These are phyloP conservation scores for Plasmodium cynomolgi DNA, from an alignment of 169 alveolate genomes.

Conservation along the genomic window DNA sequence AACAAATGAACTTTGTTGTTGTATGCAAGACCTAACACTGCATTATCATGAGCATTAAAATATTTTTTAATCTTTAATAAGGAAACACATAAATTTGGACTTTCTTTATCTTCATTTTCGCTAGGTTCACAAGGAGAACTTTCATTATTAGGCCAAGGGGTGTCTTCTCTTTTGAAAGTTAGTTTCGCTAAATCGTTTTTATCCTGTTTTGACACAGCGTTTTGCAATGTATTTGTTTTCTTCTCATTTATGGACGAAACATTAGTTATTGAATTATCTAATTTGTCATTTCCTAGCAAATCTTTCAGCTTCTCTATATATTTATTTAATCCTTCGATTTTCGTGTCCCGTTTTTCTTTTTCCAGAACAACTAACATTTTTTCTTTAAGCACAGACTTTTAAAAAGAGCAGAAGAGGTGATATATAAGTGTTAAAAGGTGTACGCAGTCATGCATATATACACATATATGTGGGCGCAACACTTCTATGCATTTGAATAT, in stretches of 20 bases:
- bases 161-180: slow-evolving; percentile 50
- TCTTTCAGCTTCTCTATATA: slow-evolving; percentile 45
- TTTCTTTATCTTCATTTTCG: slow-evolving; percentile 28
- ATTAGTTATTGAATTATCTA: slow-evolving; percentile 4
- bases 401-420: slow-evolving; percentile 13
- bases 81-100: slow-evolving; percentile 37
- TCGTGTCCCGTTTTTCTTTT: slow-evolving; percentile 68
- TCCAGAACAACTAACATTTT: slow-evolving; percentile 48
- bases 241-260: slow-evolving; percentile 15
- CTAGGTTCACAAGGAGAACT: slow-evolving; percentile 33
- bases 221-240: slow-evolving; percentile 16
- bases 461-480: not conserved
- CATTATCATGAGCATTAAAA: slow-evolving; percentile 68
- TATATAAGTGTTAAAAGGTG: not conserved
- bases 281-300: slow-evolving; percentile 57
- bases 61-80: slow-evolving; percentile 62
- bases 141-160: slow-evolving; percentile 74
- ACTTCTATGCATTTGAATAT: slow-evolving; percentile 10
- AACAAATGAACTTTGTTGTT: slow-evolving; percentile 55
- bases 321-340: slow-evolving; percentile 72
- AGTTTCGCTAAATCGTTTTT: slow-evolving; percentile 55
- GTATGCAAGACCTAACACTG: slow-evolving; percentile 73
- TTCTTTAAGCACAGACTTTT: slow-evolving; percentile 65
- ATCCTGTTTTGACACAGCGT: slow-evolving; percentile 20
- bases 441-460: not conserved